Conservation (phyloP, 2,329 filamentous ascomycete species). For the Calonectria honghensis region DNA sequence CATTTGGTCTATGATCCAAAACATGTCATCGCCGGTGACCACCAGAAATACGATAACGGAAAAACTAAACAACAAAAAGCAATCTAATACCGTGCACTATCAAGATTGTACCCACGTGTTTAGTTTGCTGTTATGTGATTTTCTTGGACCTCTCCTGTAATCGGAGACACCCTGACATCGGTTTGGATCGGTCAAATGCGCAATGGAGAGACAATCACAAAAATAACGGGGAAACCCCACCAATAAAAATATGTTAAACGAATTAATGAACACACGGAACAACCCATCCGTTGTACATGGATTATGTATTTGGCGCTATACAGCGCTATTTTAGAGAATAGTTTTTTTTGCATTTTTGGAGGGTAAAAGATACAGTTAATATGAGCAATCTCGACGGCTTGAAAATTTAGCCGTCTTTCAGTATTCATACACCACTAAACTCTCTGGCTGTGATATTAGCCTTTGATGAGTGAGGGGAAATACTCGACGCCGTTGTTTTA, state of each 20-base stretch:
- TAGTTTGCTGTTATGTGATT: not conserved
- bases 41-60: not conserved
- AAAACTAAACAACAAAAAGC: not conserved
- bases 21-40: not conserved
- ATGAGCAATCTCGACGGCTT: conserved; percentile 21
- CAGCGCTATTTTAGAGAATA: conserved; percentile 9
- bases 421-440: conserved; percentile 4
- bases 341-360: not conserved
- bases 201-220: not conserved
- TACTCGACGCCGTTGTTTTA: not conserved
- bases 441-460: not conserved
- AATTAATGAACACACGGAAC: conserved; percentile 32
- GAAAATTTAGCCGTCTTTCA: not conserved
- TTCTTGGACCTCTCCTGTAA: not conserved
- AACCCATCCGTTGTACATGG: conserved; percentile 38
- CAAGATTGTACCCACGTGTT: not conserved
- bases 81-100: not conserved
- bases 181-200: not conserved
- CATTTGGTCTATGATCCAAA: not conserved
- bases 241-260: conserved; percentile 28
- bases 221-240: conserved; percentile 10
- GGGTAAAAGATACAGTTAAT: conserved; percentile 24
- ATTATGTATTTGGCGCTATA: conserved; percentile 40
- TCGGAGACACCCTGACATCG: not conserved
- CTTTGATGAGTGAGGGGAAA: not conserved